Evolutionary conservation across 345 rosid species (phyloP).

Genomic region (Melaleuca quinquenervia): DNA sequence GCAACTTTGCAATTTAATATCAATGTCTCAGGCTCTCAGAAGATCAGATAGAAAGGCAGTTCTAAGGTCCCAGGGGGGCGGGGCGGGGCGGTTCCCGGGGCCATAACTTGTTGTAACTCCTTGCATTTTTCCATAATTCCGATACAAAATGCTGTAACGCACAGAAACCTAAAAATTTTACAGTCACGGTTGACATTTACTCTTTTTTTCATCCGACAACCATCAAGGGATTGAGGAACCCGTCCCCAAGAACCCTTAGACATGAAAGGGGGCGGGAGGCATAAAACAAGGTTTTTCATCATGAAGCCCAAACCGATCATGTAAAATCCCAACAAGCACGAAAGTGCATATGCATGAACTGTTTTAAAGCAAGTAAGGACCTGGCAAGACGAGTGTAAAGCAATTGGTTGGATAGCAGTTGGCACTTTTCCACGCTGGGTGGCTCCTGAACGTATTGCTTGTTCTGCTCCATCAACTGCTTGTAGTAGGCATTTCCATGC

Average conservation of each 20-base stretch:
- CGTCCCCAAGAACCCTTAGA: neutral
- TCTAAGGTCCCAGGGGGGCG: neutral
- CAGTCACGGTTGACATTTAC: neutral
- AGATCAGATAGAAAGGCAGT: neutral
- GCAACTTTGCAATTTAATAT: neutral
- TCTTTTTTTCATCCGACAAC: neutral
- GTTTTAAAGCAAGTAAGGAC: slow-evolving; percentile 3
- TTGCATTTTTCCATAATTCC: neutral
- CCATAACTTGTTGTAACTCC: neutral
- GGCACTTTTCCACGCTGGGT: slow-evolving; percentile 21
- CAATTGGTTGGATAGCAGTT: slow-evolving; percentile 26
- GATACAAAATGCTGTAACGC: neutral
- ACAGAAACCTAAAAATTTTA: neutral
- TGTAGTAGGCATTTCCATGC: slow-evolving; percentile 31
- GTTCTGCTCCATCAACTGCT: slow-evolving; percentile 25
- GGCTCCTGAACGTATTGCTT: slow-evolving; percentile 34
- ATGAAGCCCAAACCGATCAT: neutral
- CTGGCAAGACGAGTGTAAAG: slow-evolving; percentile 38
- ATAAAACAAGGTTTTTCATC: neutral
- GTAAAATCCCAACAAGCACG: neutral
- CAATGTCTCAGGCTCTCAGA: neutral
- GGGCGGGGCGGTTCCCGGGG: neutral
- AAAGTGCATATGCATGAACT: neutral
- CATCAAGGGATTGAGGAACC: neutral
- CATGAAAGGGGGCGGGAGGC: neutral